Base-by-base conservation (phyloP, 2,329 filamentous ascomycete species). In the Aspergillus intermedius region DNA sequence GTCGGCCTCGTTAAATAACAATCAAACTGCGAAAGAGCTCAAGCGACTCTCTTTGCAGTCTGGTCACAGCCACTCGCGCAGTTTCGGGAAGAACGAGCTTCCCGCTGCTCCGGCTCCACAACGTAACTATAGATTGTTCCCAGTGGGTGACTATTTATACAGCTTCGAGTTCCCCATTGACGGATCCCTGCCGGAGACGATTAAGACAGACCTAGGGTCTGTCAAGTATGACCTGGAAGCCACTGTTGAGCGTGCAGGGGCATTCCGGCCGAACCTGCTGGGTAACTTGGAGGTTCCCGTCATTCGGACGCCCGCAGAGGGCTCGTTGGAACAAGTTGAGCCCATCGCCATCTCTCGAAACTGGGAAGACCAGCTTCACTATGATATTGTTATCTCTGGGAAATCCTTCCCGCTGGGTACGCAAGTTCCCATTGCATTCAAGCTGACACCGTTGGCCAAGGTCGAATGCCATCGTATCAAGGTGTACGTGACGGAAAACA, bases 341-440 rank as follows among this genome's bases (percentile, higher is more conserved):
- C 91, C 91, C 2, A 95, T 96, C 60, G 91, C 90, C 9, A 95
- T 96, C 61, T 91, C 87, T 55, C 79, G 91, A 17, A 90, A 88
- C 53, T 96, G 91, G 91, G 91, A 96, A 65, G 90, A 96, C 58
- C 91, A 95, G 62, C 75, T 96, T 28, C 89, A 94, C 62, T 96
- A 96, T 70, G 91, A 96, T 61, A 95, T 96, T 58, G 85, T 95
- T 64, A 95, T 96, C 47, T 95, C 90, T 1, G 91, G 91, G 47
- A 95, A 95, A 76, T 94, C 90, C 0, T 96, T 96, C 51, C 88
- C 91, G 0, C 80, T 96, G 17, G 91, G 91, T 13, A 81, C 86
- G 35, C 87, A 87, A 60, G 88, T 96, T 13, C 91, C 91, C 1
- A 93, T 96, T 50, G 90, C 90, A 1, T 95, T 96, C 75, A 95